A percentile compares a stretch with the other conserved stretches of the same genome.
phyloP scores from a whole-genome alignment of 2,329 filamentous ascomycete genomes.

The Monascus ruber region DNA sequence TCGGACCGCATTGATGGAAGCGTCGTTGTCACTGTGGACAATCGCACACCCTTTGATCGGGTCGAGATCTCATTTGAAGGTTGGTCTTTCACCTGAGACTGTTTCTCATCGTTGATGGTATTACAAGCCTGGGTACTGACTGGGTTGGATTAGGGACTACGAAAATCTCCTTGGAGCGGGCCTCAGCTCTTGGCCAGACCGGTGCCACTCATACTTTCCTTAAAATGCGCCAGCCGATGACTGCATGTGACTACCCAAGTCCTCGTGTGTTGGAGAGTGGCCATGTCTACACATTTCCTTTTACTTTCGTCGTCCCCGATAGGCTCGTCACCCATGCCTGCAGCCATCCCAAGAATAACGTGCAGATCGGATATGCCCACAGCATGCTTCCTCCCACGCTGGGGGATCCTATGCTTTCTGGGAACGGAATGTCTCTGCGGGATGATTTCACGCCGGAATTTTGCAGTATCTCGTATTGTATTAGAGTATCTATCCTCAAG shows the following conservation, averaged over 20 bases:
- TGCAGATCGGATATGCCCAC: conserved; percentile 45
- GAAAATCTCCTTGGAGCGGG: conserved; percentile 44
- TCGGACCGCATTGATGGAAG: conserved; percentile 46
- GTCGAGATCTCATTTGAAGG: conserved; percentile 49
- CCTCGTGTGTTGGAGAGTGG: conserved; percentile 45
- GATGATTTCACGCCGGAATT: conserved; percentile 55
- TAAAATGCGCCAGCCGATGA: conserved; percentile 49
- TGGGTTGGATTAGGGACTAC: conserved; percentile 30
- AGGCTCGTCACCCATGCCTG: conserved; percentile 50
- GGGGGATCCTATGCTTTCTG: conserved; percentile 45
- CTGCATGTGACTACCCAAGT: conserved; percentile 41
- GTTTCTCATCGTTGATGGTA: not conserved
- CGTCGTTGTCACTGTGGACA: conserved; percentile 38
- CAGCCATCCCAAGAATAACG: conserved; percentile 40
- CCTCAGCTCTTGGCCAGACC: conserved; percentile 42
- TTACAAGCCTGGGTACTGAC: conserved; percentile 1
- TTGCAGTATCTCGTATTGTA: conserved; percentile 47
- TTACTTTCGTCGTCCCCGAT: conserved; percentile 52
- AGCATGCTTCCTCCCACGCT: conserved; percentile 50
- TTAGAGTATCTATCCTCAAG: conserved; percentile 39
- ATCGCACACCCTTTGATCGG: conserved; percentile 46
- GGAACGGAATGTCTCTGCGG: conserved; percentile 38
- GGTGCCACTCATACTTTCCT: conserved; percentile 51
- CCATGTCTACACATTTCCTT: conserved; percentile 47
- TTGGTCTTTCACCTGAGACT: conserved; percentile 13